Evolutionary conservation across 257 asterid species (phyloP).

Genomic region (Petrea volubilis): DNA sequence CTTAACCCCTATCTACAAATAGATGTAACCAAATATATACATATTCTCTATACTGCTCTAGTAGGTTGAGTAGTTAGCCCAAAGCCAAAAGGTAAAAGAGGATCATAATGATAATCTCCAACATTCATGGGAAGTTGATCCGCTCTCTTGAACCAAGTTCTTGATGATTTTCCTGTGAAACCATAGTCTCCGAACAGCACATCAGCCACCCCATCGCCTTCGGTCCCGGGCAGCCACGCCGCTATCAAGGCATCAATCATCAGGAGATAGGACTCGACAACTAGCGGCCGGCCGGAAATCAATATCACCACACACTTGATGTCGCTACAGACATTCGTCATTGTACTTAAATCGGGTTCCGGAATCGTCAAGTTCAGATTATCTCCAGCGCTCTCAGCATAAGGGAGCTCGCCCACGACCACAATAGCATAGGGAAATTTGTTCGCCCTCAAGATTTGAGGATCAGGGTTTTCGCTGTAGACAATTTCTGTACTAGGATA

Average conservation of each 20-base stretch:
- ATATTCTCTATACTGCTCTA: background rate
- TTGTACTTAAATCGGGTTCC: slow-evolving; percentile 33
- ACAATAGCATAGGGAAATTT: slow-evolving; percentile 46
- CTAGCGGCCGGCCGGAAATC: slow-evolving; percentile 54
- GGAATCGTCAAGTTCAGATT: slow-evolving; percentile 39
- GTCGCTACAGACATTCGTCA: slow-evolving; percentile 37
- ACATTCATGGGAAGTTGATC: slow-evolving; percentile 35
- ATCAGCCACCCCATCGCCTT: slow-evolving; percentile 56
- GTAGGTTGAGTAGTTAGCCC: slow-evolving; percentile 39
- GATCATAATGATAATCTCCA: slow-evolving; percentile 39
- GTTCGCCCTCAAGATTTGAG: slow-evolving; percentile 17
- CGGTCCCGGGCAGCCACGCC: slow-evolving; percentile 61
- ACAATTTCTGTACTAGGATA: slow-evolving; percentile 44
- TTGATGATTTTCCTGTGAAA: slow-evolving; percentile 26
- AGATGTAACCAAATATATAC: background rate
- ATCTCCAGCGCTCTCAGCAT: slow-evolving; percentile 53
- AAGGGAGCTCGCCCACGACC: slow-evolving; percentile 58
- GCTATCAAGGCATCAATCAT: slow-evolving; percentile 52
- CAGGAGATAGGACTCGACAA: slow-evolving; percentile 41
- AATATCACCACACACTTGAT: slow-evolving; percentile 52
- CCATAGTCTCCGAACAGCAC: slow-evolving; percentile 30
- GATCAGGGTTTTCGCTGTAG: slow-evolving; percentile 31
- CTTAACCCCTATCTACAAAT: too few relatives aligned
- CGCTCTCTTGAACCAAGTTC: slow-evolving; percentile 32
- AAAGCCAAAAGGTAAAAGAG: slow-evolving; percentile 45